Evolutionary conservation across 1,284 basidiomycete genomes (phyloP), one percentile per base, ranked within the genome.

Genomic region (Trametes sp.): DNA sequence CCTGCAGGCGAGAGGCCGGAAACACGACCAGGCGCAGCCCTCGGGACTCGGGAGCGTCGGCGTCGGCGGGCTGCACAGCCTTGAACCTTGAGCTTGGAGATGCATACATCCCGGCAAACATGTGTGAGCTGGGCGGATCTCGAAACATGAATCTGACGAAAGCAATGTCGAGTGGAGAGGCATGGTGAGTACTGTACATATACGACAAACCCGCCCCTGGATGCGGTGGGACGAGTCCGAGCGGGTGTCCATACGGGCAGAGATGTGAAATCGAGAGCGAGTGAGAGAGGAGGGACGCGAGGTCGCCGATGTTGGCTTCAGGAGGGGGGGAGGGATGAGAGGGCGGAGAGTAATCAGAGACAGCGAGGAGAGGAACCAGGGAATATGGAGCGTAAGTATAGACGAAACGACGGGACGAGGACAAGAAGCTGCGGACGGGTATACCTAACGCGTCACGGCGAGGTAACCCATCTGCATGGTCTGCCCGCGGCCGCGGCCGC

Each of bases 401-500:
- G 45, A 46, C 24, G 45, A 26, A 16, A 46, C 24, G 26, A 24
- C 11, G 19, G n/a, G 26, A 26, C 14, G 24, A 14, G 24, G 45
- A 19, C 41, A n/a, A 28, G 23, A 16, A 31, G 23, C 51, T 26
- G 28, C 31, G 33, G 6, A 8, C 36, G 31, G 31, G 31, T 33
- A n/a, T 23, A 8, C 8, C 35, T 48, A 54, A 19, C 51, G 35
- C 4, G 44, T n/a, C 9, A 54, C 28, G 9, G 35, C 31, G 33
- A 54, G 49, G 35, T 26, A 54, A 0, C 51, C 58, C 1, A 54
- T 13, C 33, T 28, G 45, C 19, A 59, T 51, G 4, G 52, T 48
- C 44, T 46, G 54, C 4, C 44, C 44, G 9, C 51, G 52, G 7
- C 59, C 59, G 36, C 59, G 59, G 11, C 52, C 52, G 16, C 59